Percentiles rank a stretch among this genome's conserved stretches.
Evolutionary conservation across 2,329 filamentous ascomycete genomes (phyloP).

Genomic region (Diaporthe velutina): DNA sequence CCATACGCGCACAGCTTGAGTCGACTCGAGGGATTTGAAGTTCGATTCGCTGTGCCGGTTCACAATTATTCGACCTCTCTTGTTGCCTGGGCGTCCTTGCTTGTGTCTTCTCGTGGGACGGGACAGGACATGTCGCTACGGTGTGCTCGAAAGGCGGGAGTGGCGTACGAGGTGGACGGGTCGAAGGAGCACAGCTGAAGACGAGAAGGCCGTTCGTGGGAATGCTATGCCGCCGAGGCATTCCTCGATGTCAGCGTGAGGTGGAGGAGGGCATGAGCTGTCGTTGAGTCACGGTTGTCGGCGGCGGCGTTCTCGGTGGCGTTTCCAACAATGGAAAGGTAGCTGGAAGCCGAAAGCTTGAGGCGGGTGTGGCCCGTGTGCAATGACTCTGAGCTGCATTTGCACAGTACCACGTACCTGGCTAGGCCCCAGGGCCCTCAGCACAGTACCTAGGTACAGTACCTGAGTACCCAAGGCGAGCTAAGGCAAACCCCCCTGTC

Average conservation of each 20-base stretch:
- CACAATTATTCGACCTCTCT: neutral
- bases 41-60: neutral
- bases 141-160: neutral
- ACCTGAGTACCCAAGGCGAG: too few species aligned
- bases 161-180: neutral
- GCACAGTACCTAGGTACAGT: neutral
- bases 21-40: neutral
- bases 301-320: neutral
- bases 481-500: slow-evolving; percentile 11
- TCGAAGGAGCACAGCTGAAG: neutral
- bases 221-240: neutral
- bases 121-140: neutral
- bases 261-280: neutral
- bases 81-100: neutral
- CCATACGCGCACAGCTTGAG: neutral
- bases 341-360: neutral
- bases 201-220: too few species aligned
- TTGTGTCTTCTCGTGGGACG: neutral
- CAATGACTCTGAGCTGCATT: neutral
- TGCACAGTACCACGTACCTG: neutral
- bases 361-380: slow-evolving; percentile 15
- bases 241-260: neutral
- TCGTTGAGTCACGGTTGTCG: neutral
- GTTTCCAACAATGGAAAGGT: neutral
- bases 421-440: too few species aligned